A percentile compares a stretch with the other conserved stretches of the same genome.
phyloP scores from a whole-genome alignment of 805 yeast species.

The Saturnispora dispora region DNA sequence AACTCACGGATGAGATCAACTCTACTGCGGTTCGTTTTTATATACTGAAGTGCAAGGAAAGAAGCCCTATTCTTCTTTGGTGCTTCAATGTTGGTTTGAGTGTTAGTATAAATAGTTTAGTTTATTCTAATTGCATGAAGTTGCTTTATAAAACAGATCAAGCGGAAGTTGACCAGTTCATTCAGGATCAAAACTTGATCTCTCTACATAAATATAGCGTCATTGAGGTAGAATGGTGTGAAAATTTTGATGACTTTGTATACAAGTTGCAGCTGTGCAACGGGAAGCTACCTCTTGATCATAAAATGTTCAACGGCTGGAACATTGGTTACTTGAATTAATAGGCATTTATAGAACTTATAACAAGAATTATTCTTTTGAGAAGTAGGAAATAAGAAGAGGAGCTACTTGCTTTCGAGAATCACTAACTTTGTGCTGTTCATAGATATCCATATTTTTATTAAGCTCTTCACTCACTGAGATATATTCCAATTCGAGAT shows the following conservation, averaged over 20 bases:
- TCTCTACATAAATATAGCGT: slow-evolving; percentile 11
- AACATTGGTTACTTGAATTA: slow-evolving; percentile 18
- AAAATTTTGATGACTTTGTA: slow-evolving; percentile 26
- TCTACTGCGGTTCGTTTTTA: slow-evolving; percentile 34
- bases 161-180: slow-evolving; percentile 8
- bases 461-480: neutral
- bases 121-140: slow-evolving; percentile 31
- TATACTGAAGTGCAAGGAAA: slow-evolving; percentile 17
- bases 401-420: slow-evolving; percentile 5
- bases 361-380: neutral
- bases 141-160: slow-evolving; percentile 28
- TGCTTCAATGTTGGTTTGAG: slow-evolving; percentile 38
- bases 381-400: neutral
- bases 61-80: slow-evolving; percentile 32
- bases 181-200: slow-evolving; percentile 16
- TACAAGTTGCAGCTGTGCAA: slow-evolving; percentile 24
- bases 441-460: neutral
- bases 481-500: slow-evolving; percentile 20
- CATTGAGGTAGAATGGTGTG: slow-evolving; percentile 29
- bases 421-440: neutral
- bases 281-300: slow-evolving; percentile 27
- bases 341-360: neutral
- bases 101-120: neutral
- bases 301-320: slow-evolving; percentile 23
- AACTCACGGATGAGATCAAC: slow-evolving; percentile 35